These are phyloP conservation scores for Daldinia vernicosa DNA, from an alignment of 495 filamentous ascomycete genomes.

Conservation along the genomic window DNA sequence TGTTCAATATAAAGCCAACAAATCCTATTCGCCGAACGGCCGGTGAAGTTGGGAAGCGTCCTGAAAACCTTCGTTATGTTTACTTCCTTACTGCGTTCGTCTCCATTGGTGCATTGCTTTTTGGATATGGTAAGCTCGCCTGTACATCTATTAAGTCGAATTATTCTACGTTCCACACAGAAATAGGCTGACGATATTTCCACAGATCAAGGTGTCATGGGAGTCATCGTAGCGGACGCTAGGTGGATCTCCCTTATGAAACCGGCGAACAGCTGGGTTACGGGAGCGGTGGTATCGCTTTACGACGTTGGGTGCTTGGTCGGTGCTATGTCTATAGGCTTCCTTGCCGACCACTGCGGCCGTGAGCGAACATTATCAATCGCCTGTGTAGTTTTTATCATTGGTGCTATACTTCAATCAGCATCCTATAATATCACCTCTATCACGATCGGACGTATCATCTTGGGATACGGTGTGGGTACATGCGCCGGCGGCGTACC, in stretches of 20 bases:
- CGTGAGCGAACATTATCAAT: slow-evolving; percentile 33
- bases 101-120: slow-evolving; percentile 31
- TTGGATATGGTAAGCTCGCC: slow-evolving; percentile 30
- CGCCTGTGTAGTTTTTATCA: slow-evolving; percentile 57
- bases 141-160: slow-evolving; percentile 46
- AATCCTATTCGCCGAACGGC: neutral
- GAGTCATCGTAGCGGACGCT: neutral
- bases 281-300: neutral
- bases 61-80: slow-evolving; percentile 26
- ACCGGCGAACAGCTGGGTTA: neutral
- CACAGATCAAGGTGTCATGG: neutral
- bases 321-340: neutral
- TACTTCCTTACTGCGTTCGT: slow-evolving; percentile 36
- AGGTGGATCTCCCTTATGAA: neutral
- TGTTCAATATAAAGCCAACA: neutral
- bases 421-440: slow-evolving; percentile 56
- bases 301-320: neutral
- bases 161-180: neutral
- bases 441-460: slow-evolving; percentile 59
- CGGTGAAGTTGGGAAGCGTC: neutral
- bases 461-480: slow-evolving; percentile 64
- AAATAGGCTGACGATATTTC: neutral
- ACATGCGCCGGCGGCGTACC: slow-evolving; percentile 59
- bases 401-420: slow-evolving; percentile 59
- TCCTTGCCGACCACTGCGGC: neutral